Evolutionary conservation across 495 filamentous ascomycete species (phyloP).

Genomic region (Aspergillus egyptiacus): DNA sequence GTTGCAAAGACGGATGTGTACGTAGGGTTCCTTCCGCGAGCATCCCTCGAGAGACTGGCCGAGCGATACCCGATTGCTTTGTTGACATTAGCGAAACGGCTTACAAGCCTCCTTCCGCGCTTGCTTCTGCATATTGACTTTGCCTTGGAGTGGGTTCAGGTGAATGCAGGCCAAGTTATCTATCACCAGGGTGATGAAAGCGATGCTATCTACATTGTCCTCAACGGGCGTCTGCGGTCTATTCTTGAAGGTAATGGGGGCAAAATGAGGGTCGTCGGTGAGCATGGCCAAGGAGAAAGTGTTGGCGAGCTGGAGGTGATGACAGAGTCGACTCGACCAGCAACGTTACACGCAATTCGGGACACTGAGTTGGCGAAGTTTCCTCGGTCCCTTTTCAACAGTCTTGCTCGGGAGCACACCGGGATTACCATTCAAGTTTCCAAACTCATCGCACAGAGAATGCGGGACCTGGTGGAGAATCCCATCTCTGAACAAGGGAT

Average conservation of each 20-base stretch:
- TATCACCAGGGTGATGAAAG: constrained; percentile 94
- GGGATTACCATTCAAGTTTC: constrained; percentile 99
- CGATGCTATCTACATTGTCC: constrained; percentile 95
- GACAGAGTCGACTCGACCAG: constrained; percentile 84
- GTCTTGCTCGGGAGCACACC: constrained; percentile 90
- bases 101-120: constrained; percentile 85
- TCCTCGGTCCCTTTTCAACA: constrained; percentile 94
- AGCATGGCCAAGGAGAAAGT: constrained; percentile 96
- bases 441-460: constrained; percentile 93
- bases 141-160: constrained; percentile 95
- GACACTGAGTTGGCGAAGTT: constrained; percentile 96
- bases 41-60: constrained; percentile 83
- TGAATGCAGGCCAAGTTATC: constrained; percentile 88
- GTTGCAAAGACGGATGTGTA: constrained; percentile 98
- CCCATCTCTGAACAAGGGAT: constrained; percentile 59
- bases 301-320: constrained; percentile 96
- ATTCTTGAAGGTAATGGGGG: constrained; percentile 73
- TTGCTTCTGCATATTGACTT: constrained; percentile 96
- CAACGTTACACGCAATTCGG: constrained; percentile 89
- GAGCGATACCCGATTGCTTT: constrained; percentile 88
- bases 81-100: constrained; percentile 87
- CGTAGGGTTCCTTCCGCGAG: constrained; percentile 86
- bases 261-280: constrained; percentile 81
- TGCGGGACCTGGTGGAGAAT: constrained; percentile 82
- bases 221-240: constrained; percentile 82